phyloP scores from a whole-genome alignment of 345 rosid genomes.

The Dovyalis caffra region DNA sequence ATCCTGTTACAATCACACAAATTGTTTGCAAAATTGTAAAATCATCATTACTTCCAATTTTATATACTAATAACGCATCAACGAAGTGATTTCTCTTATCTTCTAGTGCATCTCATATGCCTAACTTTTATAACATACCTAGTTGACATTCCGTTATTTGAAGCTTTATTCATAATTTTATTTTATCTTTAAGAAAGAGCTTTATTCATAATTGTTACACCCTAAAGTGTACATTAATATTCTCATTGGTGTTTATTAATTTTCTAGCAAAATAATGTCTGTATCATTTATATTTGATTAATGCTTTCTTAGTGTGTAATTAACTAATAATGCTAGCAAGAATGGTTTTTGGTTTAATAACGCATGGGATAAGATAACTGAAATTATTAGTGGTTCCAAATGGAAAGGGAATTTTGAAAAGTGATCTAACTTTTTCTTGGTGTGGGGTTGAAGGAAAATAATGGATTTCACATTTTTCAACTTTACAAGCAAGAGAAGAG shows the following conservation, averaged over 20 bases:
- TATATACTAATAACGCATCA: background rate
- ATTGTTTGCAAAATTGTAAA: background rate
- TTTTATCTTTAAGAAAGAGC: too few relatives aligned
- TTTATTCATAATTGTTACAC: slow-evolving; percentile 8
- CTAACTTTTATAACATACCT: slow-evolving; percentile 16
- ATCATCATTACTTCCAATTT: background rate
- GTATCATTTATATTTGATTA: background rate
- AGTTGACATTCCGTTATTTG: slow-evolving; percentile 21
- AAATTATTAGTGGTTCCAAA: too few relatives aligned
- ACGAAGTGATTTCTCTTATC: background rate
- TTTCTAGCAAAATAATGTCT: too few relatives aligned
- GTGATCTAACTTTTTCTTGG: background rate
- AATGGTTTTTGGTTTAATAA: too few relatives aligned
- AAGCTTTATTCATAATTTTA: too few relatives aligned
- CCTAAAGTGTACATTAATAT: background rate
- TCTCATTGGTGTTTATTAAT: background rate
- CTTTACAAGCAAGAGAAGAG: background rate
- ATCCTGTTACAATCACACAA: slow-evolving; percentile 42
- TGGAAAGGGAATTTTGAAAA: too few relatives aligned
- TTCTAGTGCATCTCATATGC: slow-evolving; percentile 8
- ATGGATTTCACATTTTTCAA: background rate
- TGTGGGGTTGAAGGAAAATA: background rate
- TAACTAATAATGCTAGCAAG: too few relatives aligned
- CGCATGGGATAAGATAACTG: background rate
- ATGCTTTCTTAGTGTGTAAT: background rate